A percentile compares a stretch with the other conserved stretches of the same genome.
These are phyloP conservation scores for Medicago lupulina DNA, from an alignment of 306 rosid species.

Conservation along the genomic window DNA sequence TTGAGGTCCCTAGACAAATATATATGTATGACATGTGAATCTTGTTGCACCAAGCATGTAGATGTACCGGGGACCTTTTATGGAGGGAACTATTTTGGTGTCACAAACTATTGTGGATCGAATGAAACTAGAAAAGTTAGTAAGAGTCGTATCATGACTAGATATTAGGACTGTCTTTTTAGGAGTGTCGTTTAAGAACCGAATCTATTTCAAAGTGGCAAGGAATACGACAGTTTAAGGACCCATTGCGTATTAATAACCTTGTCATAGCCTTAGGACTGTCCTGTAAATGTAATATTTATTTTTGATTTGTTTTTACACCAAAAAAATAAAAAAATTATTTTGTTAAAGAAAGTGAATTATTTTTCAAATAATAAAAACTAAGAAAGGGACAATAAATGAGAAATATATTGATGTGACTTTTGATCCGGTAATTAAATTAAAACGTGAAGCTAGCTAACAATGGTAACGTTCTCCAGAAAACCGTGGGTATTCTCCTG, in stretches of 20 bases:
- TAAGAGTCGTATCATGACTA: neutral
- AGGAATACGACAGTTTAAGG: neutral
- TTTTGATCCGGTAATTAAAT: too few relatives aligned
- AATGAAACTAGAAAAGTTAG: neutral
- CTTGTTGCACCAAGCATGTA: neutral
- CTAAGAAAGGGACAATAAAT: too few relatives aligned
- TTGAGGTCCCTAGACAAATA: slow-evolving; percentile 14
- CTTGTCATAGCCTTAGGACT: neutral
- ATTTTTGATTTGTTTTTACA: too few relatives aligned
- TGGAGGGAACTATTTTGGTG: neutral
- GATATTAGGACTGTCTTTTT: neutral
- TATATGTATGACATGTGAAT: slow-evolving; percentile 4
- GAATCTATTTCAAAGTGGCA: neutral
- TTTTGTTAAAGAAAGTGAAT: too few relatives aligned
- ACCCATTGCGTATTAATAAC: neutral
- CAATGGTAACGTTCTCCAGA: too few relatives aligned
- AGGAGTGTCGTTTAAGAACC: slow-evolving; percentile 1
- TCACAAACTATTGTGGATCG: neutral
- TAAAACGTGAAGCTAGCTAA: too few relatives aligned
- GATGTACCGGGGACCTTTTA: slow-evolving; percentile 8
- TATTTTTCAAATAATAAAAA: too few relatives aligned
- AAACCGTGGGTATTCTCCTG: too few relatives aligned
- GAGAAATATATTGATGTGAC: too few relatives aligned
- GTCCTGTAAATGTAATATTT: neutral
- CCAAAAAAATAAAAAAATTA: too few relatives aligned